Conservation (phyloP, 306 rosid species). For the Nissolia schottii region DNA sequence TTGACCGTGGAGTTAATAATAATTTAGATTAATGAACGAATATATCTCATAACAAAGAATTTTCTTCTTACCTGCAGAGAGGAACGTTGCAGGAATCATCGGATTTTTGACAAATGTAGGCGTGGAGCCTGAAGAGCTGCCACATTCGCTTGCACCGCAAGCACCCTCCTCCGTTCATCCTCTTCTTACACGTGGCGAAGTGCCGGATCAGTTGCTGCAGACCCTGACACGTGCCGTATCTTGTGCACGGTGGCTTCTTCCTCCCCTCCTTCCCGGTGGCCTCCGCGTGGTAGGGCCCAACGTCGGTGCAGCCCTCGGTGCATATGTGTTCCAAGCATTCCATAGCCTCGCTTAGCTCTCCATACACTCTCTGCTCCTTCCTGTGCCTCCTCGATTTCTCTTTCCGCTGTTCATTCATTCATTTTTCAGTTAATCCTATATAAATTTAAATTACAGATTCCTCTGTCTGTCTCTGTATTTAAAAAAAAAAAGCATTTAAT, state of each 20-base stretch:
- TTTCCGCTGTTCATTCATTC: constrained; percentile 55
- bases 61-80: constrained; percentile 95
- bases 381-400: constrained; percentile 50
- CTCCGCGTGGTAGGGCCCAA: constrained; percentile 62
- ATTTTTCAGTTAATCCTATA: neutral
- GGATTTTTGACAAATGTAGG: constrained; percentile 58
- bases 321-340: constrained; percentile 93
- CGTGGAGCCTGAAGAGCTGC: constrained; percentile 84
- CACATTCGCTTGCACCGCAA: constrained; percentile 85
- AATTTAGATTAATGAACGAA: too few species aligned
- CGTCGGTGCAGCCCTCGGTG: constrained; percentile 74
- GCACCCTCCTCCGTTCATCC: constrained; percentile 65
- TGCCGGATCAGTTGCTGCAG: constrained; percentile 69
- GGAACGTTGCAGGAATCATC: constrained; percentile 86
- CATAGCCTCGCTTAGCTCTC: constrained; percentile 86
- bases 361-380: constrained; percentile 53
- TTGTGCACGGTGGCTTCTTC: constrained; percentile 69
- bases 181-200: constrained; percentile 57
- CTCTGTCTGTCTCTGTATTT: too few species aligned
- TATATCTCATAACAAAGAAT: too few species aligned
- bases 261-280: constrained; percentile 34
- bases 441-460: too few species aligned
- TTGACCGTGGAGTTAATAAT: neutral
- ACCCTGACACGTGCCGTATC: constrained; percentile 67
- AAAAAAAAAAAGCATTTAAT: too few species aligned